Percentiles rank a stretch among this genome's conserved stretches.
Conservation (phyloP, 352 stramenopile genomes). For the Aphanomyces astaci region DNA sequence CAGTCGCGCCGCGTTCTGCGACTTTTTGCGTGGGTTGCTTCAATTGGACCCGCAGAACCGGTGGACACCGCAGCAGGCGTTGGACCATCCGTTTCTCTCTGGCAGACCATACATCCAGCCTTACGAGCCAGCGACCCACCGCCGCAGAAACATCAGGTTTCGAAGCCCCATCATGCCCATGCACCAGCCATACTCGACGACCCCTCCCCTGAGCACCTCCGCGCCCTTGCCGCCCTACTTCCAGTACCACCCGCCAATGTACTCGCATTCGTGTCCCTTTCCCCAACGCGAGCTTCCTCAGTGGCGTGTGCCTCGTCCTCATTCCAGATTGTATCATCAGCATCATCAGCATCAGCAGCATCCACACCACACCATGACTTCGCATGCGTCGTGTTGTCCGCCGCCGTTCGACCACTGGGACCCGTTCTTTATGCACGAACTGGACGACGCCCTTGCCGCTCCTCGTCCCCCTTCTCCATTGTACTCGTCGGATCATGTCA, state of each 20-base stretch:
- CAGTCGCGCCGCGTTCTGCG: conserved; percentile 29
- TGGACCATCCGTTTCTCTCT: conserved; percentile 44
- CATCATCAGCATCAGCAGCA: no score
- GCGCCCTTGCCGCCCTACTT: neutral
- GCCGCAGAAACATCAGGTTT: neutral
- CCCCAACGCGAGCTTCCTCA: neutral
- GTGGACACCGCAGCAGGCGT: conserved; percentile 34
- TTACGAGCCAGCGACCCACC: neutral
- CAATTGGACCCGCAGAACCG: conserved; percentile 30
- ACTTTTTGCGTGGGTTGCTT: conserved; percentile 35
- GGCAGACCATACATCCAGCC: conserved; percentile 26
- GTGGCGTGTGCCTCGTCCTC: no score
- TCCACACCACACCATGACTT: no score
- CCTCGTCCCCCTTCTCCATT: neutral
- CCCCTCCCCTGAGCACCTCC: conserved; percentile 1
- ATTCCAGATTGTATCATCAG: no score
- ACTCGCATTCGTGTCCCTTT: conserved; percentile 15
- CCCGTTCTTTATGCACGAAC: conserved; percentile 1
- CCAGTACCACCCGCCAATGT: neutral
- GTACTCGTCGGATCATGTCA: neutral
- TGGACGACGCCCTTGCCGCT: neutral
- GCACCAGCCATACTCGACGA: neutral
- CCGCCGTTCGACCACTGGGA: neutral
- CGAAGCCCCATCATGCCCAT: conserved; percentile 5
- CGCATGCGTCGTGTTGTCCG: no score